Conservation (phyloP, 2,329 filamentous ascomycete species). For the Chalara sp. region DNA sequence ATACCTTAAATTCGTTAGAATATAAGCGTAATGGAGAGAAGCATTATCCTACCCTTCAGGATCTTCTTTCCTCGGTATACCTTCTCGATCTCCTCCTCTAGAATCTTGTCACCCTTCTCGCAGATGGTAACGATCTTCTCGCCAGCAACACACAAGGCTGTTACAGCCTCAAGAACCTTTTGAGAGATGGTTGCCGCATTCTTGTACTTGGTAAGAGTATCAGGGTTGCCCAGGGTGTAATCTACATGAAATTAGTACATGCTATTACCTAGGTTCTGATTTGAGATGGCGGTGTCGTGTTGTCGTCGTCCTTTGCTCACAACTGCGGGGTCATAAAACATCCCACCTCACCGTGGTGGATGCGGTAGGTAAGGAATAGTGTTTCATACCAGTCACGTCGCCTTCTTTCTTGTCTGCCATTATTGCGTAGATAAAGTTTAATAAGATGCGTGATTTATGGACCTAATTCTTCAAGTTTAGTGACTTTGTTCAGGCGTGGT, state of each 20-base stretch:
- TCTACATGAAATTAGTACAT: constrained; percentile 41
- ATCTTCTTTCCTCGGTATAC: constrained; percentile 99
- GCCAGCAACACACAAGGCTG: constrained; percentile 67
- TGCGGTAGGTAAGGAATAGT: constrained; percentile 16
- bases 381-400: constrained; percentile 33
- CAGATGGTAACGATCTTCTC: constrained; percentile 92
- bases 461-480: no score
- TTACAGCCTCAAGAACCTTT: constrained; percentile 85
- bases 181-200: constrained; percentile 91
- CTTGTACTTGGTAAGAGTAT: constrained; percentile 99
- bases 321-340: constrained; percentile 26
- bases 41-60: constrained; percentile 59
- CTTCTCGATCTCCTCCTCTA: constrained; percentile 89
- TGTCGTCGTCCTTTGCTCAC: constrained; percentile 2
- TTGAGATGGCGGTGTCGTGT: no score
- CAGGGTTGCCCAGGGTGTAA: constrained; percentile 83
- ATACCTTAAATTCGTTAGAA: constrained; percentile 53
- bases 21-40: no score
- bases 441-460: not conserved
- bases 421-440: constrained; percentile 8
- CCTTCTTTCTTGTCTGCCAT: constrained; percentile 37
- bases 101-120: constrained; percentile 89
- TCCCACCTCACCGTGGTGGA: constrained; percentile 8
- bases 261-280: no score
- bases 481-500: no score